Base-by-base conservation (phyloP, 2,329 filamentous ascomycete genomes). In the Macrophomina tecta region DNA sequence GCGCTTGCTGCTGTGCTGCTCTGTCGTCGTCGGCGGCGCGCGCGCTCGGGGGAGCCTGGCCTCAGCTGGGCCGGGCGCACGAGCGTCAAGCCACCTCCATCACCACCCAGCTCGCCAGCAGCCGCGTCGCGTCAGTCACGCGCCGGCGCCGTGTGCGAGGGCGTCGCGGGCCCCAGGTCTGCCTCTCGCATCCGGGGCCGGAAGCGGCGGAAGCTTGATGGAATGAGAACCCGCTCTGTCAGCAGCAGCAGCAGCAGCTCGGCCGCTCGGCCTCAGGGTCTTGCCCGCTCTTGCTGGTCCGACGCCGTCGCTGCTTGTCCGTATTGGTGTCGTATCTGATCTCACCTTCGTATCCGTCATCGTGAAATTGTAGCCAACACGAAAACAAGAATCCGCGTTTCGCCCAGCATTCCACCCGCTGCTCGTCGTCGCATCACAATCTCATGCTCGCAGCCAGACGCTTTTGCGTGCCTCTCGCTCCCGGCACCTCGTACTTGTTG, bases 121-220 rank as follows among this genome's bases (percentile, higher is more conserved):
- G 38, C 56, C 40, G 40, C 56, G 56, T 34, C 40, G 14, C 40
- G 42, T 28, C 32, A 9, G 45, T 62, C 58, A 62, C 58, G 58
- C 58, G 58, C 58, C 5, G 18, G 14, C 42, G 23, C 14, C 32
- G 40, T 18, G 28, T 16, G 53, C 53, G 36, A 36, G 16, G 53
- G 28, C 40, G 56, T 23, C 36, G 18, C 18, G 36, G 42, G 46
- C 40, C 42, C 42, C 4, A 7, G 40, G 40, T 34, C 56, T 14
- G 42, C 40, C 16, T 23, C 23, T 48, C 53, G 53, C 16, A 42
- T 42, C 18, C 14, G 18, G 30, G 9, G 56, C 42, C 56, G 56
- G 56, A 61, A 28, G 40, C 30, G 30, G 45, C 56, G 56, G 56
- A 61, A 61, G 42, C n/a, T 46, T 61, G 42, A 45, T 36, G 56